Percentiles rank a stretch among this genome's conserved stretches.
Evolutionary conservation across 805 yeast species (phyloP).

Genomic region (Kazachstania bromeliacearum): DNA sequence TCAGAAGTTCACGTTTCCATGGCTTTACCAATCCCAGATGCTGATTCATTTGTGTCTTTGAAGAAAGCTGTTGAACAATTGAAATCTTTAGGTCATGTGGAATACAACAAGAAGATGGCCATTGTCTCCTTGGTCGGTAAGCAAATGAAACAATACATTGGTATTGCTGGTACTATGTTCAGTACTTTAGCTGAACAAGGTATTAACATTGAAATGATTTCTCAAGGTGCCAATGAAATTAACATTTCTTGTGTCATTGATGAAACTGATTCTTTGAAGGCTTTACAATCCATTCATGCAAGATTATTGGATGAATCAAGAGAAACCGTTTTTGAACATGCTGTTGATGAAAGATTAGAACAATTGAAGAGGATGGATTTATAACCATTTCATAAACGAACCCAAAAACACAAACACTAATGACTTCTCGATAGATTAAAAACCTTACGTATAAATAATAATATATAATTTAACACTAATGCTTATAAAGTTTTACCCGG

Average conservation of each 20-base stretch:
- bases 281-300: constrained; percentile 77
- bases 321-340: constrained; percentile 22
- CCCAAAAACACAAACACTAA: too few species aligned
- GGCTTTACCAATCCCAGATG: constrained; percentile 77
- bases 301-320: constrained; percentile 45
- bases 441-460: too few species aligned
- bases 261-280: constrained; percentile 72
- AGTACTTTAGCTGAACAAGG: constrained; percentile 84
- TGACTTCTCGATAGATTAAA: too few species aligned
- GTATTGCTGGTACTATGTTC: constrained; percentile 96
- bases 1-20: constrained; percentile 97
- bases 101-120: constrained; percentile 77
- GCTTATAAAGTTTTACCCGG: too few species aligned
- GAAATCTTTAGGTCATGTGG: constrained; percentile 76
- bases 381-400: constrained; percentile 3
- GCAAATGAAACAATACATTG: constrained; percentile 93
- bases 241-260: constrained; percentile 93
- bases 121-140: constrained; percentile 93
- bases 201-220: constrained; percentile 94
- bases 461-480: too few species aligned
- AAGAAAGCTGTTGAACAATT: constrained; percentile 71
- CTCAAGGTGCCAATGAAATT: constrained; percentile 97
- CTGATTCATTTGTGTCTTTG: constrained; percentile 50
- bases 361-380: constrained; percentile 33
- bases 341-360: constrained; percentile 38